Conservation (phyloP, 768 basidiomycete species). For the Leccinum barrowsii region DNA sequence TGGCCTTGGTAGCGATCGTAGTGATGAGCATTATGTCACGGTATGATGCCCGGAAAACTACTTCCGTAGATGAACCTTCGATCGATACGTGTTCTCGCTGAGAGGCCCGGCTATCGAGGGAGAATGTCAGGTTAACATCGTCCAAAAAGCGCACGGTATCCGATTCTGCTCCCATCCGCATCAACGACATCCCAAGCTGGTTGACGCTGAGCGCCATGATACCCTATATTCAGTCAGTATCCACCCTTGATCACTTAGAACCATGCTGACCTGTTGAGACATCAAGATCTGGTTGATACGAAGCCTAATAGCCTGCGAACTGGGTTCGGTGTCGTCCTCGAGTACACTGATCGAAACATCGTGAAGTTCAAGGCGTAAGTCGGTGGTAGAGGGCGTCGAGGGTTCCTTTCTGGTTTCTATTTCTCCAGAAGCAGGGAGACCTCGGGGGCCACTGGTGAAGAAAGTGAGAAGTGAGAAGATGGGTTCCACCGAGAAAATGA, state of each 20-base stretch:
- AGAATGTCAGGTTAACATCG: constrained; percentile 83
- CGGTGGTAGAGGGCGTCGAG: constrained; percentile 29
- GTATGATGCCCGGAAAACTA: constrained; percentile 93
- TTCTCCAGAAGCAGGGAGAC: constrained; percentile 11
- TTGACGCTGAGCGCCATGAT: constrained; percentile 77
- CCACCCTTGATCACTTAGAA: neutral
- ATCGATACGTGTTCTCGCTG: constrained; percentile 75
- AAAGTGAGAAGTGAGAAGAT: constrained; percentile 87
- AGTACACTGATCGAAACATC: constrained; percentile 86
- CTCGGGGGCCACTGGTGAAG: constrained; percentile 57
- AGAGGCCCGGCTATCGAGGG: constrained; percentile 77
- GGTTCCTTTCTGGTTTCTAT: constrained; percentile 12
- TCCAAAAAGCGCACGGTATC: constrained; percentile 93
- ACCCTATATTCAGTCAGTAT: constrained; percentile 46
- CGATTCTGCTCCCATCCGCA: constrained; percentile 76
- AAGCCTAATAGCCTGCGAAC: constrained; percentile 84
- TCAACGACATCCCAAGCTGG: constrained; percentile 89
- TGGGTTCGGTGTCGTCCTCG: constrained; percentile 73
- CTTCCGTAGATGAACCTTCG: constrained; percentile 74
- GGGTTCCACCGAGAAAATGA: constrained; percentile 91
- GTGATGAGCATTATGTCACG: constrained; percentile 89
- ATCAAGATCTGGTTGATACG: constrained; percentile 81
- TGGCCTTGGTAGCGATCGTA: constrained; percentile 80
- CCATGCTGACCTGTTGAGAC: constrained; percentile 76
- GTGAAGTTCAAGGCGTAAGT: constrained; percentile 85